Conservation (phyloP, 257 asterid genomes). For the Gentiana straminea region DNA sequence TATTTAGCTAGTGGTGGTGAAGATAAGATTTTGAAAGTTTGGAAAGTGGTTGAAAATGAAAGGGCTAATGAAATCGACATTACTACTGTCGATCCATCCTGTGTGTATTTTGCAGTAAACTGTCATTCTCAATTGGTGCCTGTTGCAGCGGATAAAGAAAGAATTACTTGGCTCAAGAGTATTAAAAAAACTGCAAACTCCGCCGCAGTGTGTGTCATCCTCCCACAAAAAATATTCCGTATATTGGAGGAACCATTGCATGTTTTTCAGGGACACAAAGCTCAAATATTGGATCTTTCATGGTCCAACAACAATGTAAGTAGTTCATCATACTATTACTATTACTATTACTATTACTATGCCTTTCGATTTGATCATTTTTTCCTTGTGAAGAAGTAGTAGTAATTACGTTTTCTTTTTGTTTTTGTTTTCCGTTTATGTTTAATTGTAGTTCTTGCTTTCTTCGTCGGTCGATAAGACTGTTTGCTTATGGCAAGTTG, state of each 20-base stretch:
- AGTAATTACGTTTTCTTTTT: slow-evolving; percentile 7
- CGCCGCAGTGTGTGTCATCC: slow-evolving; percentile 44
- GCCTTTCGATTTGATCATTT: neutral
- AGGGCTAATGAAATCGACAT: slow-evolving; percentile 19
- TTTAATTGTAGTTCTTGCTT: slow-evolving; percentile 48
- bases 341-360: slow-evolving; percentile 2
- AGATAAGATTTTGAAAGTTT: slow-evolving; percentile 76
- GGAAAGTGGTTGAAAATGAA: slow-evolving; percentile 76
- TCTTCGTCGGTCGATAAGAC: slow-evolving; percentile 86
- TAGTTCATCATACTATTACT: slow-evolving; percentile 8
- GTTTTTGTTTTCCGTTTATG: neutral
- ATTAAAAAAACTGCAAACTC: slow-evolving; percentile 49
- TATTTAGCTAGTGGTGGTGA: slow-evolving; percentile 86
- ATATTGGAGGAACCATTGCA: slow-evolving; percentile 78
- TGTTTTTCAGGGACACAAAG: slow-evolving; percentile 66
- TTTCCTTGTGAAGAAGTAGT: neutral
- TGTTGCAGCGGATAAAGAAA: slow-evolving; percentile 31
- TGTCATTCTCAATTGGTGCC: slow-evolving; percentile 49
- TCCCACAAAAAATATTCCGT: slow-evolving; percentile 70
- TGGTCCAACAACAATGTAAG: slow-evolving; percentile 93
- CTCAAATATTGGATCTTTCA: slow-evolving; percentile 73
- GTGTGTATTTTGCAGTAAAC: slow-evolving; percentile 50
- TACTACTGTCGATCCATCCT: slow-evolving; percentile 54
- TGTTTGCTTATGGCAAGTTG: slow-evolving; percentile 88
- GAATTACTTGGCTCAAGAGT: slow-evolving; percentile 22